Conservation (phyloP, 805 yeast genomes). For the Lipomyces anomalus region DNA sequence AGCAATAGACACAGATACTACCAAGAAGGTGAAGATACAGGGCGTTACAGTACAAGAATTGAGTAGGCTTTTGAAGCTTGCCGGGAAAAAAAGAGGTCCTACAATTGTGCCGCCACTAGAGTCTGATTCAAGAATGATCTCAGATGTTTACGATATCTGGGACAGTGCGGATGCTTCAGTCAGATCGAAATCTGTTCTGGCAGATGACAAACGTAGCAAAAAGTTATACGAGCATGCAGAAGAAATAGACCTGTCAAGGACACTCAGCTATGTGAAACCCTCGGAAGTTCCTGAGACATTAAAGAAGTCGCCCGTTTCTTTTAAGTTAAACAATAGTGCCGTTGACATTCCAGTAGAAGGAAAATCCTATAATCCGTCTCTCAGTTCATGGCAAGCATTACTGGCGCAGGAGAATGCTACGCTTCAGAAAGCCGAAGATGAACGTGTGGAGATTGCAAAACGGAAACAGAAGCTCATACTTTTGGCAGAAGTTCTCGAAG, state of each 20-base stretch:
- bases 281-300: constrained; percentile 41
- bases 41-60: constrained; percentile 63
- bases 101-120: constrained; percentile 49
- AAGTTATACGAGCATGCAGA: constrained; percentile 2
- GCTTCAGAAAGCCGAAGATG: constrained; percentile 56
- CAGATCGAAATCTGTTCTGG: background rate
- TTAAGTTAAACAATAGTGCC: constrained; percentile 43
- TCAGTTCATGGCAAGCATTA: constrained; percentile 72
- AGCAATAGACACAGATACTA: constrained; percentile 29
- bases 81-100: constrained; percentile 63
- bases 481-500: constrained; percentile 58
- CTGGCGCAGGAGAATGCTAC: constrained; percentile 58
- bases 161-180: constrained; percentile 32
- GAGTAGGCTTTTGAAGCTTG: constrained; percentile 60
- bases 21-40: constrained; percentile 44
- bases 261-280: constrained; percentile 7
- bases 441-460: constrained; percentile 54
- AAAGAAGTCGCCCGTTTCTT: constrained; percentile 52
- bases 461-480: constrained; percentile 59
- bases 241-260: constrained; percentile 6
- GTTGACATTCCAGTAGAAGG: constrained; percentile 68
- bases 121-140: constrained; percentile 56
- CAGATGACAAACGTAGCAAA: constrained; percentile 31
- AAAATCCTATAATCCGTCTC: constrained; percentile 85
- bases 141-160: constrained; percentile 67